Conservation (phyloP, 441 rosid genomes). For the Erodium trifolium region DNA sequence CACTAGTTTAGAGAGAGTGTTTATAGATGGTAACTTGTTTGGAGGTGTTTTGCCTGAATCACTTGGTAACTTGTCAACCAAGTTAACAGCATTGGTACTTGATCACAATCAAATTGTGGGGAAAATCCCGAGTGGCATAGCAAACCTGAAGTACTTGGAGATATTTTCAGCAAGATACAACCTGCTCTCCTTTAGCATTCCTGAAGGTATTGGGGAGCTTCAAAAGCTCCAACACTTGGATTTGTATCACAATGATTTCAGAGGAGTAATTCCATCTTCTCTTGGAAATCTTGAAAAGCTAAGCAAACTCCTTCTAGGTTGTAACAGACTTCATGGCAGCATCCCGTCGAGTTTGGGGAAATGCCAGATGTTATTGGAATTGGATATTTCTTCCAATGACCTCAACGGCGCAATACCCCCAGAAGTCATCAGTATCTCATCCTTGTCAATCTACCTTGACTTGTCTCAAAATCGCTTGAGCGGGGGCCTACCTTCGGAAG, state of each 20-base stretch:
- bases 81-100: neutral
- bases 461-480: slow-evolving; percentile 8
- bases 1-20: neutral
- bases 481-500: slow-evolving; percentile 16
- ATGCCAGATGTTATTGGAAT: neutral
- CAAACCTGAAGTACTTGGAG: slow-evolving; percentile 10
- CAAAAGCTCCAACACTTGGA: neutral
- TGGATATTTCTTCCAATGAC: slow-evolving; percentile 17
- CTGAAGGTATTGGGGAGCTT: slow-evolving; percentile 6
- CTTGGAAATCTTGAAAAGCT: slow-evolving; percentile 12
- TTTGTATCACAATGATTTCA: neutral
- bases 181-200: slow-evolving; percentile 10
- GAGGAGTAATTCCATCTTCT: slow-evolving; percentile 16
- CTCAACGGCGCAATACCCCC: slow-evolving; percentile 18
- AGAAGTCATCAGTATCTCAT: slow-evolving; percentile 9
- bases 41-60: slow-evolving; percentile 22
- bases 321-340: slow-evolving; percentile 12
- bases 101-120: slow-evolving; percentile 12
- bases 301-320: neutral
- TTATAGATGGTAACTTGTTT: neutral
- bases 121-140: slow-evolving; percentile 6
- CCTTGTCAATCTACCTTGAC: neutral
- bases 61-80: slow-evolving; percentile 19
- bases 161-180: neutral
- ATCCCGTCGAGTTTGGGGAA: slow-evolving; percentile 17